Conservation (phyloP, 768 basidiomycete genomes). For the Termitomyces sp. region DNA sequence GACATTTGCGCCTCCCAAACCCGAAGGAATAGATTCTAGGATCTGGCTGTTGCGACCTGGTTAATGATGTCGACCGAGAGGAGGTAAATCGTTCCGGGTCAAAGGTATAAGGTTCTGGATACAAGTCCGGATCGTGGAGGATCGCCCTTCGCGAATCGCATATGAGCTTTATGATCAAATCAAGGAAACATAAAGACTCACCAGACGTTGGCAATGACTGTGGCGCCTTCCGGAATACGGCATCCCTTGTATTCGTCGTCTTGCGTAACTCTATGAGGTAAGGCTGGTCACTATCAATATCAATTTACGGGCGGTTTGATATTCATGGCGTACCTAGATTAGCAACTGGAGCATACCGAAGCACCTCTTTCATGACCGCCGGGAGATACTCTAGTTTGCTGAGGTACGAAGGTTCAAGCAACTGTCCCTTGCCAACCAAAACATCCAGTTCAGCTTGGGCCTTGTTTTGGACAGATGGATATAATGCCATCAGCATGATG, state of each 20-base stretch:
- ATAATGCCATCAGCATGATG: constrained; percentile 44
- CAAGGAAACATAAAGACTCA: constrained; percentile 15
- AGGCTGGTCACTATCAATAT: constrained; percentile 20
- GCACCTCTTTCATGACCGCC: constrained; percentile 37
- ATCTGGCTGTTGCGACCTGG: constrained; percentile 21
- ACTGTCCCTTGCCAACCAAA: constrained; percentile 24
- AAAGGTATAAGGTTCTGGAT: constrained; percentile 37
- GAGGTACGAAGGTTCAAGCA: constrained; percentile 31
- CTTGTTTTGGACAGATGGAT: constrained; percentile 37
- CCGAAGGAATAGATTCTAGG: constrained; percentile 30
- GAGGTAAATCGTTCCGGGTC: constrained; percentile 32
- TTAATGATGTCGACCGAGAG: neutral
- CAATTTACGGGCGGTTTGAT: neutral
- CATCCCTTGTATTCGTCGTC: constrained; percentile 46
- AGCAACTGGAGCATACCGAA: constrained; percentile 37
- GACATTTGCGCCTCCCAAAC: constrained; percentile 30
- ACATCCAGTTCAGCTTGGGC: constrained; percentile 41
- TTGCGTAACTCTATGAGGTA: constrained; percentile 37
- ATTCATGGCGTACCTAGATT: constrained; percentile 29
- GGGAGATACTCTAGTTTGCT: constrained; percentile 26
- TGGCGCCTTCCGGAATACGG: constrained; percentile 41
- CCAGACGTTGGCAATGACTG: constrained; percentile 47
- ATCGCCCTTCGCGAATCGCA: constrained; percentile 31
- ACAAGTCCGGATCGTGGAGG: constrained; percentile 36
- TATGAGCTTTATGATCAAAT: neutral